These are phyloP conservation scores for Aspergillus carbonarius DNA, from an alignment of 2,329 filamentous ascomycete species.

Conservation along the genomic window DNA sequence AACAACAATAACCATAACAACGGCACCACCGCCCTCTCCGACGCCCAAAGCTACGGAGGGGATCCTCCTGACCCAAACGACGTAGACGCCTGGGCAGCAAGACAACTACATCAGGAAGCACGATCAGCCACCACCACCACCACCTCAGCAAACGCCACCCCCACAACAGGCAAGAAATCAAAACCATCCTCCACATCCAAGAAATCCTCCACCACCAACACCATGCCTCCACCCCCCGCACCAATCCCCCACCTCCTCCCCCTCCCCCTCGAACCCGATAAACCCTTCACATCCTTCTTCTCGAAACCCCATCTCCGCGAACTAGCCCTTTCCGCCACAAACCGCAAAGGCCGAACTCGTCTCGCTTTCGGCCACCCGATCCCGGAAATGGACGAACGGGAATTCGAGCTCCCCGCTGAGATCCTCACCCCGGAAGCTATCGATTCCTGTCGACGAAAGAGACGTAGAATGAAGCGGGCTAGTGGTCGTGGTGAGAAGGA, in stretches of 20 bases:
- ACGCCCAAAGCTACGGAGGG: conserved; percentile 39
- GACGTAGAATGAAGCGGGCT: conserved; percentile 35
- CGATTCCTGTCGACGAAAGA: conserved; percentile 40
- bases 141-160: background rate
- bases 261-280: conserved; percentile 36
- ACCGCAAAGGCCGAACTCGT: conserved; percentile 67
- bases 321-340: conserved; percentile 66
- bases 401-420: conserved; percentile 74
- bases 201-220: background rate
- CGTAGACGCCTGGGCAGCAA: conserved; percentile 68
- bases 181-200: conserved; percentile 16
- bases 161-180: conserved; percentile 41
- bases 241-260: conserved; percentile 23
- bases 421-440: conserved; percentile 47
- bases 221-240: background rate
- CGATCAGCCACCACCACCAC: conserved; percentile 44
- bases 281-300: conserved; percentile 85
- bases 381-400: conserved; percentile 67
- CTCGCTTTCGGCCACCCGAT: conserved; percentile 80
- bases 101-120: conserved; percentile 74
- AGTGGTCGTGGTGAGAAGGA: conserved; percentile 19
- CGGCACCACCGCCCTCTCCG: conserved; percentile 33
- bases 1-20: conserved; percentile 16
- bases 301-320: conserved; percentile 75
- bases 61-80: conserved; percentile 66